These are phyloP conservation scores for Agrocybe pediades DNA, from an alignment of 768 basidiomycete genomes.

Conservation along the genomic window DNA sequence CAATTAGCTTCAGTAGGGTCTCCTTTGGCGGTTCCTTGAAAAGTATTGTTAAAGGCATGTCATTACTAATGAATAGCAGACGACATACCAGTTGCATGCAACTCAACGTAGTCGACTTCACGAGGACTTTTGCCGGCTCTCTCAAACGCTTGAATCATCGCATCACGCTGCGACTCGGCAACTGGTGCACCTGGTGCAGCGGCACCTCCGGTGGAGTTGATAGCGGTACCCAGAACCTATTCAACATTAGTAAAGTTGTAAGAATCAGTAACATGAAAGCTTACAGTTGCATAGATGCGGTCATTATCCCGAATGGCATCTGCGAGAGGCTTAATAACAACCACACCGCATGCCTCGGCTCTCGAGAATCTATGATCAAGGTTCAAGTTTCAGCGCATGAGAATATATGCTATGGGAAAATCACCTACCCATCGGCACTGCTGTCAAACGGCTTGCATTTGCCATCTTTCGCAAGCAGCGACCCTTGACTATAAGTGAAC, in stretches of 20 bases:
- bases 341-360: slow-evolving; percentile 37
- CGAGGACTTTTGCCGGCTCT: slow-evolving; percentile 28
- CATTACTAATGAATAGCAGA: neutral
- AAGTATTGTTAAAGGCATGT: neutral
- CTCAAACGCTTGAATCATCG: slow-evolving; percentile 37
- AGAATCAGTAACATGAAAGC: slow-evolving; percentile 1
- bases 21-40: slow-evolving; percentile 39
- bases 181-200: slow-evolving; percentile 40
- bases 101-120: slow-evolving; percentile 50
- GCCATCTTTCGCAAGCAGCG: slow-evolving; percentile 39
- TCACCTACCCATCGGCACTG: slow-evolving; percentile 40
- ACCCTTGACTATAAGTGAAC: slow-evolving; percentile 36
- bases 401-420: neutral
- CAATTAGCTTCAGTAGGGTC: slow-evolving; percentile 55
- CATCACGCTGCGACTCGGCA: slow-evolving; percentile 34
- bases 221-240: slow-evolving; percentile 41
- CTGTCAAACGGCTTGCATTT: slow-evolving; percentile 48
- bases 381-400: neutral
- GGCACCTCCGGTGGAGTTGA: slow-evolving; percentile 37
- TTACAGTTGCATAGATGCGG: slow-evolving; percentile 40
- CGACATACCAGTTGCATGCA: slow-evolving; percentile 47
- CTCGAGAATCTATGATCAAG: slow-evolving; percentile 34
- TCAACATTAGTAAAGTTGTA: slow-evolving; percentile 1
- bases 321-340: slow-evolving; percentile 42
- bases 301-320: slow-evolving; percentile 40